These are phyloP conservation scores for Bassia scoparia DNA, from an alignment of 148 eudicot species.

Conservation along the genomic window DNA sequence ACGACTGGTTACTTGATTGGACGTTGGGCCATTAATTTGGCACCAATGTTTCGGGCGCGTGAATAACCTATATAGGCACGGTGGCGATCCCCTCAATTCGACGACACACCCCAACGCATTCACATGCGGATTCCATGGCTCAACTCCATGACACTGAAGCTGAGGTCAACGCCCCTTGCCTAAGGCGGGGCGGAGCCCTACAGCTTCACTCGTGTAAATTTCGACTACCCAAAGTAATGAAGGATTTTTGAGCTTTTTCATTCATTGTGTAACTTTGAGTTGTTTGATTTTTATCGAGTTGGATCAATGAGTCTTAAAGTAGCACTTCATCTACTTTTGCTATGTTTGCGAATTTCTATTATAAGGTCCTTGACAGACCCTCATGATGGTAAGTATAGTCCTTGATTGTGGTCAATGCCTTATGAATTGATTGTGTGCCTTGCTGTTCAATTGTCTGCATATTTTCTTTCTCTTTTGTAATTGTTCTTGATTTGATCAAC, in stretches of 20 bases:
- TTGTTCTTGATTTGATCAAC: background rate
- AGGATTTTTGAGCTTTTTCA: background rate
- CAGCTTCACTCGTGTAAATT: no score
- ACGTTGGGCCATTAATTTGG: no score
- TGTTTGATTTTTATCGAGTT: background rate
- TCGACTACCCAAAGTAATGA: background rate
- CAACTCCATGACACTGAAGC: no score
- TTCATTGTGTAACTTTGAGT: background rate
- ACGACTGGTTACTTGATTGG: no score
- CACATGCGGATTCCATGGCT: no score
- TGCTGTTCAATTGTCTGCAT: background rate
- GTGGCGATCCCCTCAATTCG: no score
- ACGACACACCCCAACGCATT: no score
- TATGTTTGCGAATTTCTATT: conserved; percentile 28
- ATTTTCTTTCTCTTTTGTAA: background rate
- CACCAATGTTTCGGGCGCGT: no score
- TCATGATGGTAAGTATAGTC: conserved; percentile 50
- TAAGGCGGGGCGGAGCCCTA: no score
- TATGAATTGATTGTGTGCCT: background rate
- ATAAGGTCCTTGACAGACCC: conserved; percentile 35
- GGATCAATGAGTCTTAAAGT: conserved; percentile 34
- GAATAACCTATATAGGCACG: no score
- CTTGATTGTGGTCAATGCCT: background rate
- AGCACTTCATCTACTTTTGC: conserved; percentile 29
- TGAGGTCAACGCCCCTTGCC: no score